These are phyloP conservation scores for Myriosclerotinia curreyana DNA, from an alignment of 2,329 filamentous ascomycete species.

Conservation along the genomic window DNA sequence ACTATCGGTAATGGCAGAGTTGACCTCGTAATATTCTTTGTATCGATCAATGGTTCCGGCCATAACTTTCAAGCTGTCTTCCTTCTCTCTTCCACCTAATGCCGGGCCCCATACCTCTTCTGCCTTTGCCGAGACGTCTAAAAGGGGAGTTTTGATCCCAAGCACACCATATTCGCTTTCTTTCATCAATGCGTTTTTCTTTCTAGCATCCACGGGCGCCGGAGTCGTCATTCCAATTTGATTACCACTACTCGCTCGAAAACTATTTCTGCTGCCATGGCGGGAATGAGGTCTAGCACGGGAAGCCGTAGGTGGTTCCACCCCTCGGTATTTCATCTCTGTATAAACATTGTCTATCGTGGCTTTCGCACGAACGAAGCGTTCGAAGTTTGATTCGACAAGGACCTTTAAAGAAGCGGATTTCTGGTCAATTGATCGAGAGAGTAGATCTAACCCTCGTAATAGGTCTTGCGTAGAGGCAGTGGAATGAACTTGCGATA, in stretches of 20 bases:
- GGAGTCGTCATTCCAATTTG: constrained; percentile 31
- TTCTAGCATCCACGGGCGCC: constrained; percentile 53
- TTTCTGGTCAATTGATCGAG: constrained; percentile 93
- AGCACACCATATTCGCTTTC: constrained; percentile 88
- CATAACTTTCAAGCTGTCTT: constrained; percentile 79
- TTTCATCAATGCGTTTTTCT: constrained; percentile 87
- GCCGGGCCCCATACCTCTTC: constrained; percentile 98
- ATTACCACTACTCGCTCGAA: constrained; percentile 42
- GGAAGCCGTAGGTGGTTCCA: constrained; percentile 48
- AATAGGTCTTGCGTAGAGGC: constrained; percentile 81
- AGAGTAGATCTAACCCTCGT: constrained; percentile 78
- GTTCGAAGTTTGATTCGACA: constrained; percentile 97
- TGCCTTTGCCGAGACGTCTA: constrained; percentile 89
- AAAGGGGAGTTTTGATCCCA: constrained; percentile 82
- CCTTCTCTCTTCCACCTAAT: constrained; percentile 84
- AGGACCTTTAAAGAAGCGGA: constrained; percentile 93
- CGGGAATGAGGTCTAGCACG: constrained; percentile 40
- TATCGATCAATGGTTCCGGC: constrained; percentile 74
- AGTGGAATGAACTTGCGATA: constrained; percentile 85
- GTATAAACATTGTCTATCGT: constrained; percentile 99
- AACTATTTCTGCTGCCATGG: constrained; percentile 41
- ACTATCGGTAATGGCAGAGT: constrained; percentile 71
- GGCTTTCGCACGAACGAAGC: constrained; percentile 94
- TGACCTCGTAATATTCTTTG: constrained; percentile 78
- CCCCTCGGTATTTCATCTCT: constrained; percentile 81